phyloP scores from a whole-genome alignment of 2,329 filamentous ascomycete genomes.

The Fusarium sp. region DNA sequence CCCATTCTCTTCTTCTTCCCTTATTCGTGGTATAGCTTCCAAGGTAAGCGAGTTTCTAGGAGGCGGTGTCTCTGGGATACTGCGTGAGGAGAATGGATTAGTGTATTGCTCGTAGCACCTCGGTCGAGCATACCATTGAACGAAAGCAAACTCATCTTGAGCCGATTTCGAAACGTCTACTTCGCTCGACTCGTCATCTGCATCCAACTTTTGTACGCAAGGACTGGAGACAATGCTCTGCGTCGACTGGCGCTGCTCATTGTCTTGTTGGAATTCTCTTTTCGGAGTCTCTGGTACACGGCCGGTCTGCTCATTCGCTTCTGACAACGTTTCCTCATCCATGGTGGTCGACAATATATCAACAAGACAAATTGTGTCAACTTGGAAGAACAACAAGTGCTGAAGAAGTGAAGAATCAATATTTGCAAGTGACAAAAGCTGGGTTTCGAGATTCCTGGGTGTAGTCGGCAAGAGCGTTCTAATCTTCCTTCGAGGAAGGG shows the following conservation, averaged over 20 bases:
- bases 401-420: neutral
- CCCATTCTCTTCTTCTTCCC: neutral
- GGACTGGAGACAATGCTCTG: neutral
- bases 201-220: neutral
- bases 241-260: neutral
- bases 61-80: slow-evolving; percentile 35
- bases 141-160: slow-evolving; percentile 24
- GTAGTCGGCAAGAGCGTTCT: neutral
- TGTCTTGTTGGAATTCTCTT: neutral
- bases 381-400: neutral
- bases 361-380: neutral
- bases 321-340: neutral
- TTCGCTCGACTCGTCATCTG: neutral
- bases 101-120: rapidly evolving
- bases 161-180: neutral
- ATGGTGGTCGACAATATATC: neutral
- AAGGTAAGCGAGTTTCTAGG: neutral
- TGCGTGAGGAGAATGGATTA: slow-evolving; percentile 1
- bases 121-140: slow-evolving; percentile 23
- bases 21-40: neutral
- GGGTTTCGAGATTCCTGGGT: neutral
- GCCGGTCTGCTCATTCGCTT: too few species aligned
- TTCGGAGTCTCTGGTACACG: neutral
- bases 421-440: neutral
- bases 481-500: neutral